These are phyloP conservation scores for Barnettozyma californica DNA, from an alignment of 805 yeast genomes.

Conservation along the genomic window DNA sequence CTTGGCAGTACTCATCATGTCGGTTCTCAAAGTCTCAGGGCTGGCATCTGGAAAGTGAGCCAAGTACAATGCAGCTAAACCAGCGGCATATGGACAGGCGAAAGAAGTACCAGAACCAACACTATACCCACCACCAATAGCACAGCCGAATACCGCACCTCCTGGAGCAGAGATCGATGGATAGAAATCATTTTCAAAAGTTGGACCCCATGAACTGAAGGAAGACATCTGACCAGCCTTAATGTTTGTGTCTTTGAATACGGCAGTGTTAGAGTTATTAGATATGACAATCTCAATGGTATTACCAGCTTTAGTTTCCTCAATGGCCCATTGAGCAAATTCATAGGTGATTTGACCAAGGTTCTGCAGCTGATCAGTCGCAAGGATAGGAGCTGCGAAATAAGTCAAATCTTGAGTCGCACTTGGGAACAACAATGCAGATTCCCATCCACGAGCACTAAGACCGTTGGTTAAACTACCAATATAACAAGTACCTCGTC, in stretches of 20 bases:
- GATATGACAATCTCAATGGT: conserved; percentile 4
- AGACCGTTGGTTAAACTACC: neutral
- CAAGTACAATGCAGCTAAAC: conserved; percentile 12
- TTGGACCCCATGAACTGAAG: conserved; percentile 18
- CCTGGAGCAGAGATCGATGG: conserved; percentile 18
- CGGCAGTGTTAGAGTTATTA: neutral
- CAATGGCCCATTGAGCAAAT: conserved; percentile 10
- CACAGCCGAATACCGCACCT: conserved; percentile 15
- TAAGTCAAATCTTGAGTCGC: neutral
- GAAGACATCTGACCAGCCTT: conserved; percentile 12
- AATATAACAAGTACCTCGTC: conserved; percentile 6
- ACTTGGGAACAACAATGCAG: conserved; percentile 2
- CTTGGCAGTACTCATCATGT: conserved; percentile 6
- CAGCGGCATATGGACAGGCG: conserved; percentile 16
- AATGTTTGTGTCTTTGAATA: neutral
- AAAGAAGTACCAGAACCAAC: conserved; percentile 15
- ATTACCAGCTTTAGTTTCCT: conserved; percentile 6
- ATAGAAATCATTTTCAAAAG: conserved; percentile 13
- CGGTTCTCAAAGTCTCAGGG: conserved; percentile 4
- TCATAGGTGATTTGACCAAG: conserved; percentile 7
- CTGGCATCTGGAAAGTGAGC: conserved; percentile 4
- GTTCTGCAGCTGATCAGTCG: neutral
- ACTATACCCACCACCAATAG: conserved; percentile 6
- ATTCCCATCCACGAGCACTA: neutral
- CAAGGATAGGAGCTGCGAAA: neutral